Base-by-base conservation (phyloP, 192 early-diverging fungal genomes). In the Coemansia sp. region DNA sequence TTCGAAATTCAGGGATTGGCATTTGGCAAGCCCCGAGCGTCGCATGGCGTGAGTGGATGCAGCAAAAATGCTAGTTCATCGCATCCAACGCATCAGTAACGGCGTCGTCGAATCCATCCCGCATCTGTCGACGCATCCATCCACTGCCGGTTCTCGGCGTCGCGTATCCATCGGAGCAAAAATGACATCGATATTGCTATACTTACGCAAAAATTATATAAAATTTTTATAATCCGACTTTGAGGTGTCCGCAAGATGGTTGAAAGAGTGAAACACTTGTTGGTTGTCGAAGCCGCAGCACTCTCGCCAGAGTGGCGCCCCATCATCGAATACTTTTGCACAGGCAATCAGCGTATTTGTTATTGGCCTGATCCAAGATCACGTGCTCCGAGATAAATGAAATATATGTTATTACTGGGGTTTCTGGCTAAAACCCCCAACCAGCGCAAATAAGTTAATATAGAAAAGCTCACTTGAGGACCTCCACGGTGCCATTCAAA, bases 401-500 rank as follows among this genome's bases (percentile, higher is more conserved):
- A 44, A 44, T 37, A 63, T 30, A 55, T 55, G 10, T 28, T 23
- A 50, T 46, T n/a, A 46, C 0, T 21, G 46, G 6, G 46, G 46
- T 21, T 21, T 9, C 3, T 49, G 19, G 16, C 7, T 49, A 17
- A 49, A 21, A 8, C n/a, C 9, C 46, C 7, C 19, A 62, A 38
- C 19, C 14, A 39, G 19, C 19, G 33, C 23, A 43, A 60, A 53
- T 30, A 52, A 62, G 7, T 23, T 38, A 35, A 46, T 62, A 53
- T 37, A 23, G 26, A 30, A 28, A 13, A 4, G 37, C 32, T 28
- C 47, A 72, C 49, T 60, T 66, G 33, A 68, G 35, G 8, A 73
- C 68, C n/a, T 73, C 39, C 11, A 89, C 92, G 7, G 92, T 91
- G 17, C 91, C 91, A 53, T 88, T 85, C 21, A 85, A 62, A 28